Evolutionary conservation across 73 alveolate species (phyloP), one percentile per base, ranked within the genome.

Genomic region (Effrenium voratum): DNA sequence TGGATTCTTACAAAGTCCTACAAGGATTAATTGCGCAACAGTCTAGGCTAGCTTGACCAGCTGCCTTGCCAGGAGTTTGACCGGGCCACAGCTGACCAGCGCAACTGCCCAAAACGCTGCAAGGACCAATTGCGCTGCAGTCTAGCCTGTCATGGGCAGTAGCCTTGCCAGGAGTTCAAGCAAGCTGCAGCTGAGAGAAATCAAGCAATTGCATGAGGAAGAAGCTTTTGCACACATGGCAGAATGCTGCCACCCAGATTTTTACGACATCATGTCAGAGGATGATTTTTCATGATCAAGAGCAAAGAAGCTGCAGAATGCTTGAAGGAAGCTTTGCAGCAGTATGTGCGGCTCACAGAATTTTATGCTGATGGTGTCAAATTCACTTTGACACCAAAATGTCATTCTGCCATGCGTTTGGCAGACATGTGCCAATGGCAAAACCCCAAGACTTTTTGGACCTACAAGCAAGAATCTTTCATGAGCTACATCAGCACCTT

Each of bases 141-240:
- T n/a, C n/a, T n/a, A n/a, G n/a, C n/a, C n/a, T n/a, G n/a, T n/a
- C n/a, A n/a, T n/a, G n/a, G n/a, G n/a, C n/a, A n/a, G n/a, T n/a
- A n/a, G n/a, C n/a, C n/a, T n/a, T n/a, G n/a, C n/a, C n/a, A n/a
- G n/a, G n/a, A n/a, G n/a, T n/a, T n/a, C n/a, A n/a, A n/a, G n/a
- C n/a, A n/a, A n/a, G n/a, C n/a, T n/a, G n/a, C n/a, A n/a, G n/a
- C n/a, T n/a, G n/a, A n/a, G n/a, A n/a, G n/a, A n/a, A n/a, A n/a
- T n/a, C n/a, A n/a, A n/a, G n/a, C n/a, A n/a, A n/a, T n/a, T n/a
- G n/a, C 47, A 22, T 43, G 87, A 76, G 43, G 30, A 40, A 0
- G 87, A 76, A 43, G 87, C 87, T 43, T 43, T 12, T 76, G 87
- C 87, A 12, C 87, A 76, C 41, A 76, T 76, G 87, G 87, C 87